phyloP scores from a whole-genome alignment of 2,329 filamentous ascomycete species.

The Aspergillus fructus region DNA sequence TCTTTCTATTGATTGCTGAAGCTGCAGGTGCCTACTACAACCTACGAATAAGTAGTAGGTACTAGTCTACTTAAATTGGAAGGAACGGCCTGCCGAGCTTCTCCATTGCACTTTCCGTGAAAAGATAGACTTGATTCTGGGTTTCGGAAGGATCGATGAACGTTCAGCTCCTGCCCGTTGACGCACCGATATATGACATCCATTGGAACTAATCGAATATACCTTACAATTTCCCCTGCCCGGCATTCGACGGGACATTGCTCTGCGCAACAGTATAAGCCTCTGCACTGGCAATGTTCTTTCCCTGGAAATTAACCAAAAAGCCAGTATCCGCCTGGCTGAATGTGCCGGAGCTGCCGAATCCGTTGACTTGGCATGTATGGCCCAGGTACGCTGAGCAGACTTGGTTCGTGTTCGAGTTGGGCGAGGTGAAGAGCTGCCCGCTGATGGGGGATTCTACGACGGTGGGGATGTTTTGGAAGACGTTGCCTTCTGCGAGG shows the following conservation, averaged over 20 bases:
- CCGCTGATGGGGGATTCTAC: conserved; percentile 32
- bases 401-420: conserved; percentile 34
- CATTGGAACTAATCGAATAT: too few relatives aligned
- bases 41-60: too few relatives aligned
- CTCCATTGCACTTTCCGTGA: too few relatives aligned
- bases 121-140: fast-evolving
- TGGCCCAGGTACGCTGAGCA: conserved; percentile 52
- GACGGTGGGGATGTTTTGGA: conserved; percentile 52
- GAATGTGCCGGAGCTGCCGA: conserved; percentile 38
- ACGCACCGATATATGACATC: too few relatives aligned
- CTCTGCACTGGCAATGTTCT: conserved; percentile 47
- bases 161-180: too few relatives aligned
- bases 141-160: too few relatives aligned
- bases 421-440: conserved; percentile 39
- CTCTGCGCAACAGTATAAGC: neutral
- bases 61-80: too few relatives aligned
- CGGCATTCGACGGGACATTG: neutral
- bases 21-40: too few relatives aligned
- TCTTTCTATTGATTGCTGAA: too few relatives aligned
- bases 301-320: conserved; percentile 52
- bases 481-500: conserved; percentile 59
- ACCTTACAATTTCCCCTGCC: neutral
- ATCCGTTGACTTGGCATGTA: conserved; percentile 53
- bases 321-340: conserved; percentile 48
- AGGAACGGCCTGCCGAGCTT: too few relatives aligned